Conservation (phyloP, 2,329 filamentous ascomycete species). For the Cylindrodendrum hubeiense region DNA sequence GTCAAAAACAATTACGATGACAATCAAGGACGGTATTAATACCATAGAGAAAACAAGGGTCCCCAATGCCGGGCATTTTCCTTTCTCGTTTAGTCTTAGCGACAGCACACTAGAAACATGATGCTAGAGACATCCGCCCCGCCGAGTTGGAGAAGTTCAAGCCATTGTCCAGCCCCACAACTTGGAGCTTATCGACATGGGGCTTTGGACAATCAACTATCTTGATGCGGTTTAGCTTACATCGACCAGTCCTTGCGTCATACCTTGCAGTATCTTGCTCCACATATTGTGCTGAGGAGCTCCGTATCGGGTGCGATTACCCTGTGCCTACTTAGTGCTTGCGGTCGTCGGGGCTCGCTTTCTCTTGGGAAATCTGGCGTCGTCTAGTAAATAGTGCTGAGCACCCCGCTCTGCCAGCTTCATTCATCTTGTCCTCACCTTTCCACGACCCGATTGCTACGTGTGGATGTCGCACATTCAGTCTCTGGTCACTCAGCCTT, state of each 20-base stretch:
- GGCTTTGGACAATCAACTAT: conserved; percentile 18
- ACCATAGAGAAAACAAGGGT: neutral
- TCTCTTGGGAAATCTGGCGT: neutral
- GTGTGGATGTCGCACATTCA: no score
- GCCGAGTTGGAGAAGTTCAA: neutral
- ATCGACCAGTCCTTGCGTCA: neutral
- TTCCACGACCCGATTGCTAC: neutral
- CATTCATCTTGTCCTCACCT: neutral
- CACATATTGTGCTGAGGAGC: neutral
- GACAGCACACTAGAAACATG: neutral
- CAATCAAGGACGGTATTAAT: neutral
- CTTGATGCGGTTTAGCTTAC: conserved; percentile 13
- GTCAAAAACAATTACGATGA: neutral
- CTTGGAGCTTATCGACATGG: neutral
- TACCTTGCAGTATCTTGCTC: neutral
- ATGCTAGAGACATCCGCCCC: neutral
- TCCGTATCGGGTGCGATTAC: conserved; percentile 11
- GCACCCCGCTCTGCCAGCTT: neutral
- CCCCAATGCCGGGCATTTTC: neutral
- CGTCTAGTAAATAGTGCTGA: neutral
- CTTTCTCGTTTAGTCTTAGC: neutral
- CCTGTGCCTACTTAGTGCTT: neutral
- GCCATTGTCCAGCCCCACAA: conserved; percentile 2
- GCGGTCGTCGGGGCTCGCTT: neutral
- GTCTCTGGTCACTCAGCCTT: neutral